phyloP scores from a whole-genome alignment of 495 filamentous ascomycete genomes.

The Penicillium antarcticum region DNA sequence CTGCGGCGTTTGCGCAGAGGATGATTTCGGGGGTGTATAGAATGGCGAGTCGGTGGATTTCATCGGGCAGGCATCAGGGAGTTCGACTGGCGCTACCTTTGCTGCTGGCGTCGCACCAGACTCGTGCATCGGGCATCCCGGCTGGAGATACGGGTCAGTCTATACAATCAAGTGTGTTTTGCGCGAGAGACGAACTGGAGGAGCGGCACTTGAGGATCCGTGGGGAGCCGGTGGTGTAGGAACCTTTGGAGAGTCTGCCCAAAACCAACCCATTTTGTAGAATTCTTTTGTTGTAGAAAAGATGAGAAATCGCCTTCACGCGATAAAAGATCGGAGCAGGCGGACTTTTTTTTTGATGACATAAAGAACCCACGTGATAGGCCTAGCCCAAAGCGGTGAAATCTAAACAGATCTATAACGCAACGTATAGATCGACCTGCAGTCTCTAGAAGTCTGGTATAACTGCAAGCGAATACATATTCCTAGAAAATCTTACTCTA shows the following conservation, averaged over 20 bases:
- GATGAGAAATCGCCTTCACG: slow-evolving; percentile 3
- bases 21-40: slow-evolving; percentile 30
- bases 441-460: too few relatives aligned
- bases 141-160: slow-evolving; percentile 52
- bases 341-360: slow-evolving; percentile 9
- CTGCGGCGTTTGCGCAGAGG: slow-evolving; percentile 14
- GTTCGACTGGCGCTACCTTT: slow-evolving; percentile 35
- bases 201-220: slow-evolving; percentile 38
- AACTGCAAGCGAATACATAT: too few relatives aligned
- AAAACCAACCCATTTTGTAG: slow-evolving; percentile 91
- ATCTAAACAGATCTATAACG: background rate
- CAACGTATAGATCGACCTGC: too few relatives aligned
- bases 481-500: too few relatives aligned
- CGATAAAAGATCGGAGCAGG: slow-evolving; percentile 22
- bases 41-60: slow-evolving; percentile 42
- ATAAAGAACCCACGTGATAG: slow-evolving; percentile 11
- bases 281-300: background rate
- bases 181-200: slow-evolving; percentile 61
- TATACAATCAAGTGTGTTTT: background rate
- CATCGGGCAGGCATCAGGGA: slow-evolving; percentile 54
- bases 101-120: slow-evolving; percentile 43
- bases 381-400: background rate
- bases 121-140: slow-evolving; percentile 89
- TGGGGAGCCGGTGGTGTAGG: slow-evolving; percentile 43
- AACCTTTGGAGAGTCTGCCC: slow-evolving; percentile 67